Evolutionary conservation across 116 monocot species (phyloP), one percentile per base, ranked within the genome.

Genomic region (Posidonia oceanica): DNA sequence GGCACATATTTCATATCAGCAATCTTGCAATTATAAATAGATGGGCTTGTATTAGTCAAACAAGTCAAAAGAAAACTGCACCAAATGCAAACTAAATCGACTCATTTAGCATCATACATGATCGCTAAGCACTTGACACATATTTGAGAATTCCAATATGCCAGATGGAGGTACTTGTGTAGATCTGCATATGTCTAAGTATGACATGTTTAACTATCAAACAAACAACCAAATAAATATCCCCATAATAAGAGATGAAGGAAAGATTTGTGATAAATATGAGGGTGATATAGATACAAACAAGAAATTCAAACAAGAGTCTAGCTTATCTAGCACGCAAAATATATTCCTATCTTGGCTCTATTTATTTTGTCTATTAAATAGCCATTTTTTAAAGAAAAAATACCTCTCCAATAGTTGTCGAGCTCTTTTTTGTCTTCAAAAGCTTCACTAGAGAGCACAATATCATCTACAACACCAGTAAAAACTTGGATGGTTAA

Each of bases 91-190:
- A 68, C 39, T 3, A 23, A 10, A 48, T 71, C 4, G 48, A 51
- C 15, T 3, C 8, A 20, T 36, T 36, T 20, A 39, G 16, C 58
- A 62, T 61, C 62, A 36, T 56, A 97, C 92, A 87, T 97, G 92
- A 51, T 93, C 98, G 37, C 78, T 64, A 5, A 98, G 87, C 44
- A 85, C 90, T 78, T 76, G 70, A 53, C 98, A 98, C 87, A 93
- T 82, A 68, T 79, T 84, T 54, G 82, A 79, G 53, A 98, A 87
- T 71, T 98, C 98, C 36, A 72, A 54, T n/a, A 66, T 74, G 56
- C 93, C 87, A 64, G 83, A 82, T 23, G 90, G 74, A 63, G 93
- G 85, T 5, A 92, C 75, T 71, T 87, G 89, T 6, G 66, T 71
- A 11, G 82, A 82, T 83, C 71, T 93, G 76, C 98, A 98, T 48